phyloP scores from a whole-genome alignment of 352 stramenopile genomes.

The Globisporangium iwayamae region DNA sequence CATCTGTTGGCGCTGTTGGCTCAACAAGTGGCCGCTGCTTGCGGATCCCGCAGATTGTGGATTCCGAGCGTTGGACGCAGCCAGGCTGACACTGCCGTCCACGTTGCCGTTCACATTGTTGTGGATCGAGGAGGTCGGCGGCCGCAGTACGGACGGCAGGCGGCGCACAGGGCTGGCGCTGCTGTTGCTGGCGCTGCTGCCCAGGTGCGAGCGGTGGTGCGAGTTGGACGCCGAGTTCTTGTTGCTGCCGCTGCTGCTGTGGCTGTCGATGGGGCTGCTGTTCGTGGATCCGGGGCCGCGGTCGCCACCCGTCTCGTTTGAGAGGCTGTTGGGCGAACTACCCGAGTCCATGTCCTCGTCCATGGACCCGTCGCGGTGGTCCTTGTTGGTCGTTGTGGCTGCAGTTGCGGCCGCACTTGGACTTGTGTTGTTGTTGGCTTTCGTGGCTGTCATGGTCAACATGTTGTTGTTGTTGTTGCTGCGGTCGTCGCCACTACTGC shows the following conservation, averaged over 20 bases:
- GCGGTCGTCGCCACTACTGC: constrained; percentile 2
- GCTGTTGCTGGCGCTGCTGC: constrained; percentile 19
- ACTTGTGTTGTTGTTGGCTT: constrained; percentile 8
- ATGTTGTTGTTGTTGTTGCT: constrained; percentile 4
- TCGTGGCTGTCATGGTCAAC: constrained; percentile 1
- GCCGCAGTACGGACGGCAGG: constrained; percentile 33
- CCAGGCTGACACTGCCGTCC: constrained; percentile 7
- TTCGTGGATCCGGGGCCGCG: not conserved
- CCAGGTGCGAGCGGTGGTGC: constrained; percentile 19
- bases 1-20: constrained; percentile 19
- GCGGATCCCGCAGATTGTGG: not conserved
- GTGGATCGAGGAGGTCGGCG: constrained; percentile 8
- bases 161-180: constrained; percentile 30
- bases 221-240: not conserved
- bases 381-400: not conserved
- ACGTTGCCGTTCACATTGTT: not conserved
- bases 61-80: constrained; percentile 19
- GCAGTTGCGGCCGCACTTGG: not conserved
- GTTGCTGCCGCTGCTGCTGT: constrained; percentile 5
- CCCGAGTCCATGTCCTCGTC: constrained; percentile 14
- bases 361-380: constrained; percentile 1
- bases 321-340: constrained; percentile 14
- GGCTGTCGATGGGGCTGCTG: constrained; percentile 9
- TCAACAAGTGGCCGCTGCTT: constrained; percentile 9
- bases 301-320: constrained; percentile 14